A percentile compares a stretch with the other conserved stretches of the same genome.
Evolutionary conservation across 1,139 yeast genomes (phyloP).

Genomic region (Hanseniaspora uvarum): DNA sequence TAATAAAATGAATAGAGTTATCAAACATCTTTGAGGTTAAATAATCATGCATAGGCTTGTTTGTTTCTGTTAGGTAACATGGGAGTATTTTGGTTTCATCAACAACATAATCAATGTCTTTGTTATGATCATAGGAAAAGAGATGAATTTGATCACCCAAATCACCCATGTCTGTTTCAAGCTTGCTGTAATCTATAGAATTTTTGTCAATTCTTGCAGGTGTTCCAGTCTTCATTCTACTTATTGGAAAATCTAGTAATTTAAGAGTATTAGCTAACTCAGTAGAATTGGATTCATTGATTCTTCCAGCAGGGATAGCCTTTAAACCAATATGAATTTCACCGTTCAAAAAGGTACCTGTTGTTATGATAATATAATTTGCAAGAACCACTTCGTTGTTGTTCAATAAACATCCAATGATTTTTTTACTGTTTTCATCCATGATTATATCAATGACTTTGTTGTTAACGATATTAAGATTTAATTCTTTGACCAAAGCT

Average conservation of each 20-base stretch:
- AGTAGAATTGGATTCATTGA: conserved; percentile 85
- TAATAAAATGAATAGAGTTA: conserved; percentile 66
- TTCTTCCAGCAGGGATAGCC: conserved; percentile 78
- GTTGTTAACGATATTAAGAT: conserved; percentile 46
- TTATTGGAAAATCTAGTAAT: conserved; percentile 70
- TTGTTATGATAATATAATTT: conserved; percentile 70
- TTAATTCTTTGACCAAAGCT: conserved; percentile 47
- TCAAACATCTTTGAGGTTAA: conserved; percentile 55
- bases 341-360: conserved; percentile 91
- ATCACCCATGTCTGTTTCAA: conserved; percentile 69
- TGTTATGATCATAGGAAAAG: conserved; percentile 52
- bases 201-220: conserved; percentile 76
- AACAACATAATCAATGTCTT: conserved; percentile 52
- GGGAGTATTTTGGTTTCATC: conserved; percentile 49
- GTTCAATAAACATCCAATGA: conserved; percentile 58
- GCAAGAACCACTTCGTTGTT: conserved; percentile 55
- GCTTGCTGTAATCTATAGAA: conserved; percentile 54
- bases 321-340: conserved; percentile 86
- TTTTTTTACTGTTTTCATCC: conserved; percentile 36
- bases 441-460: conserved; percentile 80
- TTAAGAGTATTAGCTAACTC: conserved; percentile 73
- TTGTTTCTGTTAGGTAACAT: conserved; percentile 75
- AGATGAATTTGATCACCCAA: conserved; percentile 54
- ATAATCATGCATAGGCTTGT: conserved; percentile 60
- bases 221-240: conserved; percentile 91